Evolutionary conservation across 2,329 filamentous ascomycete genomes (phyloP), one percentile per base, ranked within the genome.

Genomic region (Phialophora macrospora): DNA sequence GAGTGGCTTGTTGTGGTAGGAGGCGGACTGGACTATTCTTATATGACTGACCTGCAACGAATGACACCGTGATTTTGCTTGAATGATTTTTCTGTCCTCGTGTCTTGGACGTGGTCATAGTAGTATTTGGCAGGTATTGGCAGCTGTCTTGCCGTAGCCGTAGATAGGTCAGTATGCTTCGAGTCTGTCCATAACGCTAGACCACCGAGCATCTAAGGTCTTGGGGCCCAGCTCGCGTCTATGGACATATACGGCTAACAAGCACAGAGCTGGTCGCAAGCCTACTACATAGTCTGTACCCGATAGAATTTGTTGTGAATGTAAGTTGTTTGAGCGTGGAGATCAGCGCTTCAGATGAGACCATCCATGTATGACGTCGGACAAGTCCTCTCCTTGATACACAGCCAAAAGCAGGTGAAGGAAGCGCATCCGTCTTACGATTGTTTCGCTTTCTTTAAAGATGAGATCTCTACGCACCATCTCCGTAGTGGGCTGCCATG

Each of bases 401-500:
- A 41, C 5, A 41, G 6, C 14, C 14, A 17, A 1, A 41, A 4
- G 14, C 12, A 17, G 7, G 38, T n/a, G 38, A 41, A 41, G 38
- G 14, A 41, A 41, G 38, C 12, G 38, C n/a, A 4, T 41, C 38
- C n/a, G 38, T 38, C 38, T 4, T 41, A 0, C 24, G 17, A 14
- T 41, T 17, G 4, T 5, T 41, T 17, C 38, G 4, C 38, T 17
- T 11, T 59, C 38, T 22, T 11, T 6, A 22, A 22, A 48, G 2
- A 65, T 65, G 63, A 65, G 57, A 44, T 61, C 52, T 17, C 30
- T 56, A 20, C 56, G 63, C 34, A 65, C 63, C 22, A n/a, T 68
- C 30, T 62, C 52, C 11, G 66, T 68, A 12, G 63, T 68, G 17
- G 63, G 63, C 24, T 58, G 62, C 49, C 67, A 69, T 58, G 66